Base-by-base conservation (phyloP, 2,329 filamentous ascomycete genomes). In the Pseudocercospora eumusae region DNA sequence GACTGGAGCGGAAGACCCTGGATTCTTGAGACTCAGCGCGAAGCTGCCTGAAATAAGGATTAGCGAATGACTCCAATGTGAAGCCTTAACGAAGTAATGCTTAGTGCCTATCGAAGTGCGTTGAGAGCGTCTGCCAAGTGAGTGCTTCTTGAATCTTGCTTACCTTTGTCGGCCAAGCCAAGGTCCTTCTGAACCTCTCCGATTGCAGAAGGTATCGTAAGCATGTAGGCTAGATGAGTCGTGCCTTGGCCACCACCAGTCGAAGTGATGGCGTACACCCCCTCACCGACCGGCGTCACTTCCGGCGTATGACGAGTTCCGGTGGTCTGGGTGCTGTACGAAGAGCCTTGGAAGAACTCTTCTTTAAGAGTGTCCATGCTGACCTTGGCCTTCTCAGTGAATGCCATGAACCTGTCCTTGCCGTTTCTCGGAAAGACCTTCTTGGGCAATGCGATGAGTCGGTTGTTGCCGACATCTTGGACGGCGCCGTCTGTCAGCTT, bases 371-470 rank as follows among this genome's bases (percentile, higher is more conserved):
- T 82, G 25, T 86, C 80, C 69, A 92, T 86, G 0, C 84, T 85
- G 0, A 82, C 80, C 5, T 85, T 83, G 0, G 85, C 80, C 75
- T 93, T 93, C 73, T 96, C 90, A 1, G 96, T 90, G 74, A 96
- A 96, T 1, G 85, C 85, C 82, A 95, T 88, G 77, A 91, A 93
- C 10, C 86, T 80, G 68, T 96, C 91, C 10, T 78, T 75, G 59
- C 84, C 84, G 20, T 84, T 88, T 57, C 83, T 83, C 0, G 92
- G 92, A 9, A 95, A 84, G 2, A 86, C 84, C 75, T 96, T 96
- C 78, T 96, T 96, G 0, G 92, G 92, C 18, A 97, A 77, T 0
- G 88, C 87, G 56, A 96, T 80, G 3, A 96, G 78, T 13, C 92
- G 86, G 61, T 87, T 88, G 72, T 89, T 89, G 28, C 80, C 76